Conservation (phyloP, 2,329 filamentous ascomycete genomes). For the Neospermospora avenae region DNA sequence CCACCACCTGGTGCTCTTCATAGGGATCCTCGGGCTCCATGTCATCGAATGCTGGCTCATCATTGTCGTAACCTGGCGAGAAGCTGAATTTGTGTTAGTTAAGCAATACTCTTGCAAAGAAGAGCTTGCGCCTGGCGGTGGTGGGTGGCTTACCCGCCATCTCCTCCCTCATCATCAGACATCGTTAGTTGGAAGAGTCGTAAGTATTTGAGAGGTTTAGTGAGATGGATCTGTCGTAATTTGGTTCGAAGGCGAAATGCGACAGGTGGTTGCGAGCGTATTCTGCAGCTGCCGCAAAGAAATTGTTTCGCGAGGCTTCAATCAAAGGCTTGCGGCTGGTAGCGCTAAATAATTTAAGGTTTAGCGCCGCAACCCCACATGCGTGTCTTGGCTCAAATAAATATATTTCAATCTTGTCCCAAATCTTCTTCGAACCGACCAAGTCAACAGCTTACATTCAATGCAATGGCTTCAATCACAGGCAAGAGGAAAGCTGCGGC, state of each 20-base stretch:
- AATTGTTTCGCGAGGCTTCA: background rate
- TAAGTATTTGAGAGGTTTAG: background rate
- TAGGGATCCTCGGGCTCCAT: conserved; percentile 56
- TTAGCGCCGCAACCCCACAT: conserved; percentile 13
- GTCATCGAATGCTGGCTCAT: conserved; percentile 57
- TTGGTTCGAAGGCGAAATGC: background rate
- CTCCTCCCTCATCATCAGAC: conserved; percentile 19
- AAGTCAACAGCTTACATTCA: background rate
- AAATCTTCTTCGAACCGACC: conserved; percentile 11
- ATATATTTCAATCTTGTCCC: background rate
- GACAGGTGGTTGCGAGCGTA: background rate
- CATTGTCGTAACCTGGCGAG: conserved; percentile 57
- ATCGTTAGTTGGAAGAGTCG: conserved; percentile 4
- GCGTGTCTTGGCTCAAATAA: background rate
- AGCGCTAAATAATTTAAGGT: conserved; percentile 1
- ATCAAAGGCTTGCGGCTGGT: background rate
- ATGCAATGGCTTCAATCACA: conserved; percentile 24
- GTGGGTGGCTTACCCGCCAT: conserved; percentile 14
- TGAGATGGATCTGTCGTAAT: background rate
- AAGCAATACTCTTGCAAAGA: background rate
- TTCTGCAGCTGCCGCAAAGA: background rate
- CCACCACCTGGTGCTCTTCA: conserved; percentile 49
- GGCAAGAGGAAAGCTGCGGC: conserved; percentile 25
- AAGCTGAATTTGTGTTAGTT: conserved; percentile 9
- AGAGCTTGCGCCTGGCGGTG: background rate